These are phyloP conservation scores for Arctium lappa DNA, from an alignment of 129 eudicot genomes.

Conservation along the genomic window DNA sequence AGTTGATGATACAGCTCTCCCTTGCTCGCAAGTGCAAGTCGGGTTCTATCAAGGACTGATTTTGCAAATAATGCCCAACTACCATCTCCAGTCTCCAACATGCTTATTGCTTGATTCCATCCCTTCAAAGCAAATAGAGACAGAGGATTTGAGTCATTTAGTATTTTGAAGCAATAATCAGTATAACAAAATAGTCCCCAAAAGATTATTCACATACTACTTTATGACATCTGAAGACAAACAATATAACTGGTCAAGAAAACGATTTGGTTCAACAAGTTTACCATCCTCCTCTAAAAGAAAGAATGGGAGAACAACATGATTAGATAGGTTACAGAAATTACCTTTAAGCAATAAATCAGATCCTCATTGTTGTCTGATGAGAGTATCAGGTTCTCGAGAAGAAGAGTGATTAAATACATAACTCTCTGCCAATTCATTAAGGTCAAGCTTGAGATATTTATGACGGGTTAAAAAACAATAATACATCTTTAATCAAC, in stretches of 20 bases:
- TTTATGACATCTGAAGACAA: constrained; percentile 4
- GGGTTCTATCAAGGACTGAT: constrained; percentile 54
- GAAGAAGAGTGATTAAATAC: constrained; percentile 79
- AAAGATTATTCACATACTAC: background rate
- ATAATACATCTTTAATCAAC: constrained; percentile 2
- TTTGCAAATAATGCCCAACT: constrained; percentile 56
- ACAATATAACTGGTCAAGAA: background rate
- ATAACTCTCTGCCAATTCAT: constrained; percentile 70
- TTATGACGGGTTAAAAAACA: background rate
- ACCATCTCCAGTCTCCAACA: constrained; percentile 50
- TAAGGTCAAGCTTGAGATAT: constrained; percentile 14
- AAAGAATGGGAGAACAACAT: constrained; percentile 1
- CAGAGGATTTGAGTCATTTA: background rate
- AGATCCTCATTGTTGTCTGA: constrained; percentile 88
- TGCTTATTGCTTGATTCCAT: constrained; percentile 70
- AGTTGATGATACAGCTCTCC: constrained; percentile 39
- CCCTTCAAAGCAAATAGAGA: constrained; percentile 47
- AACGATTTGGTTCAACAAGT: background rate
- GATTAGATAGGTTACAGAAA: constrained; percentile 4
- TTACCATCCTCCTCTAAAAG: constrained; percentile 5
- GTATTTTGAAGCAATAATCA: background rate
- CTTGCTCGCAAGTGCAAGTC: constrained; percentile 43
- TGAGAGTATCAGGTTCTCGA: constrained; percentile 90
- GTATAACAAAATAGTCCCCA: constrained; percentile 6
- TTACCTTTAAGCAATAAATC: constrained; percentile 92